phyloP scores from a whole-genome alignment of 257 asterid genomes.

The Coffea eugenioides region DNA sequence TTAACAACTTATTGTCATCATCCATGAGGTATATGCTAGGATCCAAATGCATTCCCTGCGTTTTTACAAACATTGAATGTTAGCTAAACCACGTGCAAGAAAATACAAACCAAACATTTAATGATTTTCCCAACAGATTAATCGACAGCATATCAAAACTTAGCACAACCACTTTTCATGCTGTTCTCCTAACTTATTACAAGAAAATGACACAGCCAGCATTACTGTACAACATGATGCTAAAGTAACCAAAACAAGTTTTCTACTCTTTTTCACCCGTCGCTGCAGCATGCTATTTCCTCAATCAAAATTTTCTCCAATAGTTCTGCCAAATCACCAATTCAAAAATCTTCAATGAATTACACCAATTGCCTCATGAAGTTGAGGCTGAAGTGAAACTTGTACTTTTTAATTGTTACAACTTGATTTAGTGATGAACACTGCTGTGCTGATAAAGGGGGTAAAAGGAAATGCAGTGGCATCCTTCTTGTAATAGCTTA shows the following conservation, averaged over 20 bases:
- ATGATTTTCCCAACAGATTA: neutral
- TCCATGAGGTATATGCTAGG: constrained; percentile 97
- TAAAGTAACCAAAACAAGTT: neutral
- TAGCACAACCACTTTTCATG: neutral
- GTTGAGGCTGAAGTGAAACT: neutral
- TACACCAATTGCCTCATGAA: neutral
- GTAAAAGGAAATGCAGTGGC: constrained; percentile 49
- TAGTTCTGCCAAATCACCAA: neutral
- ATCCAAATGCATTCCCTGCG: constrained; percentile 98
- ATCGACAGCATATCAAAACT: neutral
- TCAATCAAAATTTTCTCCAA: neutral
- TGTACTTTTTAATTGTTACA: neutral
- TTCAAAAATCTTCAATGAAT: neutral
- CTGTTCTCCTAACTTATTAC: neutral
- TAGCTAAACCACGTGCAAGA: constrained; percentile 7
- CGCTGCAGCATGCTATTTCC: neutral
- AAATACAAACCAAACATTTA: neutral
- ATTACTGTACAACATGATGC: neutral
- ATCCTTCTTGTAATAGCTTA: constrained; percentile 55
- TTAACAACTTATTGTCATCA: constrained; percentile 65
- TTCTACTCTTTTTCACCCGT: neutral
- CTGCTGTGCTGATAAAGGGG: constrained; percentile 38
- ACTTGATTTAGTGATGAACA: neutral
- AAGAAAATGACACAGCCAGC: neutral
- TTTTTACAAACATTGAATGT: constrained; percentile 13